phyloP scores from a whole-genome alignment of 768 basidiomycete genomes.

The Wakefieldia striispora region DNA sequence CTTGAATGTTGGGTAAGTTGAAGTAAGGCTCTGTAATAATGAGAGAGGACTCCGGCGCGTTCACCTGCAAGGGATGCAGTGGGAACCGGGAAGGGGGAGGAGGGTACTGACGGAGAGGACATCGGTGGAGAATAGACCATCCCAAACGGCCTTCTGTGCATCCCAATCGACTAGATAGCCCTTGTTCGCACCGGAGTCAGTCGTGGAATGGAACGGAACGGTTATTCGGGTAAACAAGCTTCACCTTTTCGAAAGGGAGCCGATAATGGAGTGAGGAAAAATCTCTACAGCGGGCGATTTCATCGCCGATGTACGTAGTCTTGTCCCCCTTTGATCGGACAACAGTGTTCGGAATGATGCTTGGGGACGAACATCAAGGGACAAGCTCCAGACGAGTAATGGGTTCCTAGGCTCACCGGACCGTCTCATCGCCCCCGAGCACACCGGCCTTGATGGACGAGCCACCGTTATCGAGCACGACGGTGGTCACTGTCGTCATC shows the following conservation, averaged over 20 bases:
- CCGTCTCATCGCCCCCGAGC: conserved; percentile 31
- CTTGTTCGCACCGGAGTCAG: conserved; percentile 41
- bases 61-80: conserved; percentile 47
- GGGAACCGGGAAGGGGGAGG: background rate
- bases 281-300: conserved; percentile 74
- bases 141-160: conserved; percentile 92
- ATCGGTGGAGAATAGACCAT: conserved; percentile 76
- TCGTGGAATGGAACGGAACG: background rate
- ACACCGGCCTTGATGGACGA: conserved; percentile 76
- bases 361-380: conserved; percentile 27
- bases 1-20: conserved; percentile 89
- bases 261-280: conserved; percentile 80
- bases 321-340: conserved; percentile 84
- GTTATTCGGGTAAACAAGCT: background rate
- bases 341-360: conserved; percentile 78
- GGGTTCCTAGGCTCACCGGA: conserved; percentile 19
- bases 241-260: conserved; percentile 85
- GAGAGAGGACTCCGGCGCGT: conserved; percentile 69
- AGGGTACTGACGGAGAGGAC: conserved; percentile 54
- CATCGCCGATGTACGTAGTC: conserved; percentile 81
- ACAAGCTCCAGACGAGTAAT: background rate
- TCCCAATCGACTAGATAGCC: conserved; percentile 96
- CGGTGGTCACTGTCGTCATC: conserved; percentile 32
- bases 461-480: conserved; percentile 89
- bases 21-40: conserved; percentile 93